These are phyloP conservation scores for Metschnikowia peoriensis DNA, from an alignment of 805 yeast genomes.

Conservation along the genomic window DNA sequence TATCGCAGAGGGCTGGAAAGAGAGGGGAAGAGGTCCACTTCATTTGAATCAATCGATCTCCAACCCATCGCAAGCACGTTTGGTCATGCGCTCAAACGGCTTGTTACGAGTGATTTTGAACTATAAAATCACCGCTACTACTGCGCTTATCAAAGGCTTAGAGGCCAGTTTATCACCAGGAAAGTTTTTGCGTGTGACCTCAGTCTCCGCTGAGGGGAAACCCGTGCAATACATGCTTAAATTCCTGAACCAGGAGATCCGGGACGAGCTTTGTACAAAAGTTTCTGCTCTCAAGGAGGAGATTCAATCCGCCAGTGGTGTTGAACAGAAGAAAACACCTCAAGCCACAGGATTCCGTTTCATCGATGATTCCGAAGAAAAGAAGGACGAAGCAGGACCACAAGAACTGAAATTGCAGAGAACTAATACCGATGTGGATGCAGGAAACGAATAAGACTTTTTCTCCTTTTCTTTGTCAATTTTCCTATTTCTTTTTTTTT, in stretches of 20 bases:
- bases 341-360: constrained; percentile 11
- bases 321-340: neutral
- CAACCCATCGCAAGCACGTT: constrained; percentile 50
- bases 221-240: constrained; percentile 85
- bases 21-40: constrained; percentile 86
- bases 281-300: constrained; percentile 36
- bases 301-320: neutral
- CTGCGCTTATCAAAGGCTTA: constrained; percentile 74
- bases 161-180: constrained; percentile 82
- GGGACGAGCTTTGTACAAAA: constrained; percentile 56
- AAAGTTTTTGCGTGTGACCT: constrained; percentile 74
- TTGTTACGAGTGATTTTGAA: constrained; percentile 80
- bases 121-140: constrained; percentile 58
- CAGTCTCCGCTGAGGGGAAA: constrained; percentile 55
- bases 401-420: neutral
- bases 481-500: no score
- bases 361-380: constrained; percentile 4
- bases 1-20: constrained; percentile 86
- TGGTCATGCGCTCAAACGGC: constrained; percentile 91
- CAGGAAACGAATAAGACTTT: neutral
- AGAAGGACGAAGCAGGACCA: neutral
- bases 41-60: constrained; percentile 61
- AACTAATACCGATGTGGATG: constrained; percentile 5
- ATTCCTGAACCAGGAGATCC: constrained; percentile 59
- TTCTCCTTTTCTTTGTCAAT: neutral